Evolutionary conservation across 257 asterid species (phyloP), one percentile per base, ranked within the genome.

Genomic region (Coffea canephora): DNA sequence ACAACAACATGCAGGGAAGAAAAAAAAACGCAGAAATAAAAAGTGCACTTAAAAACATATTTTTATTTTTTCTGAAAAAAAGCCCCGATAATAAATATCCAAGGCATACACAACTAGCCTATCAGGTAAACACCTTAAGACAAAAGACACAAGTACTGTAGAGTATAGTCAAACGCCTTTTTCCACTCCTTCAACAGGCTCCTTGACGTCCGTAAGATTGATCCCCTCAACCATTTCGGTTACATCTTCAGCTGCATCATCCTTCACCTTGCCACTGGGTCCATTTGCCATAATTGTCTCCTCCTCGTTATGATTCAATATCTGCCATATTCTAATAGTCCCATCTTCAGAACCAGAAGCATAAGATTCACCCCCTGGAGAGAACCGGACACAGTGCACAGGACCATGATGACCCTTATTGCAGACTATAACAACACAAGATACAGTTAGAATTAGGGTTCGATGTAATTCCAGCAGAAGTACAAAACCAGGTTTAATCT

Each of bases 321-420:
- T 84, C 84, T 91, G 97, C 98, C 99, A 96, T 92, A 94, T 94
- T 84, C 97, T 87, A 64, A 96, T 90, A 2, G 99, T 96, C 71
- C 99, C 99, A 34, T 94, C 98, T 84, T 96, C 99, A 46, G 99
- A 96, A 46, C 99, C 99, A 41, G 99, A 96, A 36, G 97, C 87
- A 74, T 91, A 96, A 39, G 99, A 92, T 77, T 92, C 98, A 36
- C 99, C 99, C 39, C 94, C 96, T 0, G 98, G 99, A 46, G 99
- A 89, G 87, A 94, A 94, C 76, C 99, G 97, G 64, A 94, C 90
- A 57, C 97, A 96, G 80, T 96, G 99, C 54, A 96, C 97, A 0
- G 99, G 99, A 79, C 99, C 99, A 43, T 96, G 98, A 86, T 96
- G 98, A 69, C 99, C 99, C 89, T 96, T 96, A 89, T 96, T 95